phyloP scores from a whole-genome alignment of 1,284 basidiomycete species.

The Naganishia albida region DNA sequence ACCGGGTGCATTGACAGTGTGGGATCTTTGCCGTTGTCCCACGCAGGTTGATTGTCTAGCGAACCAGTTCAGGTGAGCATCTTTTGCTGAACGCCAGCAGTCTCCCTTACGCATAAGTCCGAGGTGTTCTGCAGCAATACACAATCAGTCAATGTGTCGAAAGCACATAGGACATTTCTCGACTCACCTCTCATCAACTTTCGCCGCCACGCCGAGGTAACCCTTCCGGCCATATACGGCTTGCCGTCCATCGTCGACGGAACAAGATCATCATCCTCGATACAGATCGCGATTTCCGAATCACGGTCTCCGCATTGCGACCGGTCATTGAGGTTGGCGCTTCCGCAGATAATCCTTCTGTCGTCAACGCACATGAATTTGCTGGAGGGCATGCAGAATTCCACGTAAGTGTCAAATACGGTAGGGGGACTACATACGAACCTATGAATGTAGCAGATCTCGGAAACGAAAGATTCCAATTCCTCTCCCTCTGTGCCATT shows the following conservation, averaged over 20 bases:
- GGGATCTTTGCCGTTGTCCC: slow-evolving; percentile 58
- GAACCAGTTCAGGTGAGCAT: background rate
- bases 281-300: slow-evolving; percentile 86
- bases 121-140: slow-evolving; percentile 69
- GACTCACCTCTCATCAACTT: slow-evolving; percentile 48
- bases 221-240: slow-evolving; percentile 52
- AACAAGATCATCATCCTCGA: slow-evolving; percentile 81
- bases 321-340: slow-evolving; percentile 68
- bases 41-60: slow-evolving; percentile 38
- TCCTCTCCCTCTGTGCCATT: slow-evolving; percentile 78
- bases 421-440: slow-evolving; percentile 47
- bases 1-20: slow-evolving; percentile 69
- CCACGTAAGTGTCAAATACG: background rate
- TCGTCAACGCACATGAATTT: slow-evolving; percentile 91
- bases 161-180: slow-evolving; percentile 58
- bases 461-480: slow-evolving; percentile 73
- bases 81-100: background rate
- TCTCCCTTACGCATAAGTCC: slow-evolving; percentile 73
- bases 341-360: slow-evolving; percentile 67
- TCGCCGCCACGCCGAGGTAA: slow-evolving; percentile 49
- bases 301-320: slow-evolving; percentile 75
- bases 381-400: slow-evolving; percentile 43
- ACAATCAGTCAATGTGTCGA: background rate
- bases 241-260: slow-evolving; percentile 75
- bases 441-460: slow-evolving; percentile 74